Conservation (phyloP, 331 rosid species). For the Prunus yedoensis region DNA sequence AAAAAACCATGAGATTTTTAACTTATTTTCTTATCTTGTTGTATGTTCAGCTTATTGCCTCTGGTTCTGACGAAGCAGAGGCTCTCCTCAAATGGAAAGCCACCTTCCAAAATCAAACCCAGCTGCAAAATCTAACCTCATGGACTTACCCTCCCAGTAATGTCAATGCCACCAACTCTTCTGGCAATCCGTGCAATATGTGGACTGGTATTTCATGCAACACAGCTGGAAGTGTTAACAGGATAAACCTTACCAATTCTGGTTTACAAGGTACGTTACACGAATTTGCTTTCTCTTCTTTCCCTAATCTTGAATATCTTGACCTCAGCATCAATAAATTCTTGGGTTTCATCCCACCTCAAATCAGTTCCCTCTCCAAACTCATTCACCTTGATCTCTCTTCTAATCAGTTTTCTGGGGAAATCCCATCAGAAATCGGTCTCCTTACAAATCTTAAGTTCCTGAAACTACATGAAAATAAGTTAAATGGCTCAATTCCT, state of each 20-base stretch:
- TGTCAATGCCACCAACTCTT: too few relatives aligned
- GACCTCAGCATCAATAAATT: conserved; percentile 20
- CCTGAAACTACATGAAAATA: too few relatives aligned
- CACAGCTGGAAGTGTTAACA: conserved; percentile 12
- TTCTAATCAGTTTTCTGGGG: background rate
- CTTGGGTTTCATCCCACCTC: conserved; percentile 26
- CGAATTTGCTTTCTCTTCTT: conserved; percentile 23
- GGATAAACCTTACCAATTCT: conserved; percentile 17
- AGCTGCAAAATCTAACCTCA: background rate
- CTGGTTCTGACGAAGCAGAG: conserved; percentile 7
- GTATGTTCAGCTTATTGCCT: background rate
- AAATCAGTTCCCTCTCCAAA: conserved; percentile 19
- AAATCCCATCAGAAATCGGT: conserved; percentile 12
- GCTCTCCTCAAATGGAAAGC: conserved; percentile 40
- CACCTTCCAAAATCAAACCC: conserved; percentile 14
- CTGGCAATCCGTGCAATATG: background rate
- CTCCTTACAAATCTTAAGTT: background rate
- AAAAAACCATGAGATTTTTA: conserved; percentile 2
- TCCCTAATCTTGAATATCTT: conserved; percentile 24
- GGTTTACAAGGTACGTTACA: conserved; percentile 23
- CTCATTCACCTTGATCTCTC: conserved; percentile 19
- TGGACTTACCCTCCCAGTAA: conserved; percentile 16
- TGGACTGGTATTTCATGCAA: conserved; percentile 34
- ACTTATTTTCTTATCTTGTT: background rate
- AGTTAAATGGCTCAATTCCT: too few relatives aligned